Evolutionary conservation across 371 early-diverging fungal genomes (phyloP).

Genomic region (Blakeslea trispora): DNA sequence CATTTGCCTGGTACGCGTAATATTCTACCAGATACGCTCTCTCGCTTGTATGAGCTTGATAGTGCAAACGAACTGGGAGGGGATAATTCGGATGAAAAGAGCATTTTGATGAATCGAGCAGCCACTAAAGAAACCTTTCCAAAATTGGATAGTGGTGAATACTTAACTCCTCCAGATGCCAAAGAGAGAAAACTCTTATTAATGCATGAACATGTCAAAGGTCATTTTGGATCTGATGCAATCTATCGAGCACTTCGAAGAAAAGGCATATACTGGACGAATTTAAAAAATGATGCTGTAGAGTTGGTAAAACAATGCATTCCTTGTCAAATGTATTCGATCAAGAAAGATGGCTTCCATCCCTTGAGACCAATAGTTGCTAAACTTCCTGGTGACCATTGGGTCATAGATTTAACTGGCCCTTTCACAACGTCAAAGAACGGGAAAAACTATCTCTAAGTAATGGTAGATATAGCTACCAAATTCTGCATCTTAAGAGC

Average conservation of each 20-base stretch:
- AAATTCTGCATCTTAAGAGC: not conserved
- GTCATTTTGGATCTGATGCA: conserved; percentile 16
- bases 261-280: conserved; percentile 19
- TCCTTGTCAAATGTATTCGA: conserved; percentile 12
- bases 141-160: not conserved
- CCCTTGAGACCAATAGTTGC: conserved; percentile 22
- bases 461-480: conserved; percentile 5
- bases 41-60: conserved; percentile 7
- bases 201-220: no score
- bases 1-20: conserved; percentile 21
- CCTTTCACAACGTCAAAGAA: conserved; percentile 15
- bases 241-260: conserved; percentile 2
- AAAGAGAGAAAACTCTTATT: not conserved
- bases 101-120: not conserved
- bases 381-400: conserved; percentile 25
- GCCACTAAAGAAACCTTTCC: not conserved
- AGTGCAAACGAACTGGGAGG: conserved; percentile 3
- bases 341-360: conserved; percentile 14
- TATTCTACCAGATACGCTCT: conserved; percentile 12
- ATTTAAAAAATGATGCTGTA: conserved; percentile 19
- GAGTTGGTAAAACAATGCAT: conserved; percentile 13
- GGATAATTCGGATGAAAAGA: not conserved
- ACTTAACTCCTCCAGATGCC: not conserved
- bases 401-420: conserved; percentile 32
- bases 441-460: conserved; percentile 2